Conservation (phyloP, 2,329 filamentous ascomycete species). For the Calycina marina region DNA sequence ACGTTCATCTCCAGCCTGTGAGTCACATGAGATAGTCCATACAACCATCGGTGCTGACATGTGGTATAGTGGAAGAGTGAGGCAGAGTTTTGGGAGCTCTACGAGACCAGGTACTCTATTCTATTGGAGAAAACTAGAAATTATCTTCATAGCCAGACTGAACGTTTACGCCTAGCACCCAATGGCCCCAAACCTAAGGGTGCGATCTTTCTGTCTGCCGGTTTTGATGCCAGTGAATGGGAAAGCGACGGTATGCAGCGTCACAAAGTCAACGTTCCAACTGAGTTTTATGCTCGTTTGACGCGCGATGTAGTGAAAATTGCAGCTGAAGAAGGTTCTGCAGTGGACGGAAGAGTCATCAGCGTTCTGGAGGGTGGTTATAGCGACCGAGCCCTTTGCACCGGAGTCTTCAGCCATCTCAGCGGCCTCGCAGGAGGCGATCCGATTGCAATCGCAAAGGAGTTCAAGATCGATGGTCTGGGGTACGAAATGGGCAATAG, state of each 20-base stretch:
- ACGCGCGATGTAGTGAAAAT: slow-evolving; percentile 73
- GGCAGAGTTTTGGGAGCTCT: slow-evolving; percentile 78
- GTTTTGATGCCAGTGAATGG: slow-evolving; percentile 94
- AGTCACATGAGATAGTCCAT: too few relatives aligned
- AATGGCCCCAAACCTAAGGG: slow-evolving; percentile 55
- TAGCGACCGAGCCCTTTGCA: slow-evolving; percentile 78
- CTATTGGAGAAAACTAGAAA: slow-evolving; percentile 68
- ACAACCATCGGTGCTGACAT: too few relatives aligned
- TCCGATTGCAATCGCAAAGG: slow-evolving; percentile 25
- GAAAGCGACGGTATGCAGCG: slow-evolving; percentile 88
- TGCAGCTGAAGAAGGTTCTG: slow-evolving; percentile 63
- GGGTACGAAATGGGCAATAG: slow-evolving; percentile 43
- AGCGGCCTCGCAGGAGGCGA: slow-evolving; percentile 59
- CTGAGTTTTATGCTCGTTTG: slow-evolving; percentile 87
- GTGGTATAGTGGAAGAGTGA: slow-evolving; percentile 74
- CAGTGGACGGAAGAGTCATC: slow-evolving; percentile 71
- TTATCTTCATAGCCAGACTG: slow-evolving; percentile 62
- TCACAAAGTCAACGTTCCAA: slow-evolving; percentile 90
- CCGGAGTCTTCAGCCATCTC: slow-evolving; percentile 79
- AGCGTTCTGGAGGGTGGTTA: slow-evolving; percentile 95
- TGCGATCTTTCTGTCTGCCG: slow-evolving; percentile 87
- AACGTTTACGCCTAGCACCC: slow-evolving; percentile 40
- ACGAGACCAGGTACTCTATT: slow-evolving; percentile 61
- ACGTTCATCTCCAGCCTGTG: slow-evolving; percentile 82
- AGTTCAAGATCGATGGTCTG: slow-evolving; percentile 29